Evolutionary conservation across 176 grass and related monocot species (phyloP), one percentile per base, ranked within the genome.

Genomic region (Cenchrus fungigraminus): DNA sequence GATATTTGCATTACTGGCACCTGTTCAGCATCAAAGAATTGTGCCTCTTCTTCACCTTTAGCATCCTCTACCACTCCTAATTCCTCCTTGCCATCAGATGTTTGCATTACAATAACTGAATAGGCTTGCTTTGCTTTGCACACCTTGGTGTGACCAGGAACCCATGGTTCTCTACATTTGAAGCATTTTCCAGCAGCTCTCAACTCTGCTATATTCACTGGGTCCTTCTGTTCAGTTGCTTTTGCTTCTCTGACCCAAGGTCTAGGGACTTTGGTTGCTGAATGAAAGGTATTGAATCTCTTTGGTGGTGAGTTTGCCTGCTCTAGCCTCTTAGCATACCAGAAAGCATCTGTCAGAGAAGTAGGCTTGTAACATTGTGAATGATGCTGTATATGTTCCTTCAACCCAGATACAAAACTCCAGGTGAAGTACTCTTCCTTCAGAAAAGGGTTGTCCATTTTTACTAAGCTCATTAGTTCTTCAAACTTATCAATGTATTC

Each of bases 1-100:
- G 62, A 65, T 0, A 65, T 32, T 0, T 32, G 2, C 0, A 65
- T 5, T 8, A 7, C 2, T 0, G 55, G 14, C 1, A 7, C 1
- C 0, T 0, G 5, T 1, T 6, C 4, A 7, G 55, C 55, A 57
- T 57, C 55, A 2, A 19, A 2, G 1, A 6, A 57, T 0, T 7
- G 0, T 1, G 4, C 55, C 0, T 19, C 5, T 9, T 22, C 20
- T 9, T 0, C 0, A 2, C 9, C 0, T 2, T 2, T 1, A 9
- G 6, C 1, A 10, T 60, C 58, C 9, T 60, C 58, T 22, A 60
- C 2, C 2, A 60, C 19, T 2, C 0, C 20, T 0, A 60, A 19
- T 9, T 60, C 20, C 3, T 60, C 58, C 3, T 60, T 2, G 2
- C 58, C 62, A 5, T 32, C 3, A 0, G 11, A 9, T 32, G 22